Base-by-base conservation (phyloP, 2,329 filamentous ascomycete genomes). In the Reticulascus tulasneorum region DNA sequence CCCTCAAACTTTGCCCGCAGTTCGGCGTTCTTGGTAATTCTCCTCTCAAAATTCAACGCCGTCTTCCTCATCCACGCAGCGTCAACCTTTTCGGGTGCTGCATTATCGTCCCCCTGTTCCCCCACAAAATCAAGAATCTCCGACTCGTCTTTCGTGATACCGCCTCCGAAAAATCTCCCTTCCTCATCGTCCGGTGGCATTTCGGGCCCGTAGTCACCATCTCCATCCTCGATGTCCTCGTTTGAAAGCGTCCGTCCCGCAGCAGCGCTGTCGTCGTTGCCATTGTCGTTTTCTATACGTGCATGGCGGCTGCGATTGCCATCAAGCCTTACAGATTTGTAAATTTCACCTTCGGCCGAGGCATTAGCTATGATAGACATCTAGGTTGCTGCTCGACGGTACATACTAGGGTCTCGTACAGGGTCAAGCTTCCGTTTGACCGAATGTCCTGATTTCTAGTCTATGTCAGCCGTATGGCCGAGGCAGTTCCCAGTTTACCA, bases 131-230 rank as follows among this genome's bases (percentile, higher is more conserved):
- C 86, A 53, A 98, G 74, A 15, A 93, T 86, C 49, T 89, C 78
- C 3, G 81, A 82, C 47, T 94, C 88, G 47, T 87, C 75, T 39
- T 82, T 75, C 18, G 84, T 87, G 50, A 98, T 84, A 22, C 93
- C 93, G 35, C 89, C 86, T 27, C 91, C 93, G 51, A 96, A 98
- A 68, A 98, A 98, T 9, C 93, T 82, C 1, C 91, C 93, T 46
- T 94, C 93, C 35, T 95, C 88, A 50, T 95, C 90, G 48, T 91
- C 86, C 9, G 29, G 37, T n/a, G 37, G 32, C 24, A 40, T 36
- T 19, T 42, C 40, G 12, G 40, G 31, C 37, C 52, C 59, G 9
- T 42, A 45, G 29, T 56, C 58, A 20, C 50, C 52, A 13, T 45
- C 56, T 4, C 54, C 55, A 30, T 76, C 77, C 23, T 65, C 62